These are phyloP conservation scores for Scenedesmus sp. DNA, from an alignment of 163 green algal genomes.

Conservation along the genomic window DNA sequence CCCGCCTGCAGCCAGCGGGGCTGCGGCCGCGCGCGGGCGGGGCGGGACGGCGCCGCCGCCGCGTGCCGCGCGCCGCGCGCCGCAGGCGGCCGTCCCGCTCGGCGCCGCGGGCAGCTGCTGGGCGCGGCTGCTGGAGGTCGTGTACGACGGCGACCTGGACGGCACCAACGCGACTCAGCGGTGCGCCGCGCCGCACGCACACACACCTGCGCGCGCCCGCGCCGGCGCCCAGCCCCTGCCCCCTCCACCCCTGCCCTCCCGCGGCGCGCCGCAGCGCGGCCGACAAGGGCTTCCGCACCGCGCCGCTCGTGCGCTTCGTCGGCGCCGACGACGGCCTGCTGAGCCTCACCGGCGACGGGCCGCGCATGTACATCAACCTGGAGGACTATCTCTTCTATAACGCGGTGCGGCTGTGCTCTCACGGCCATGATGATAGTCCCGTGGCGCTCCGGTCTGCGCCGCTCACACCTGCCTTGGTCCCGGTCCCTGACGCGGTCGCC, in stretches of 20 bases:
- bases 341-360: constrained; percentile 49
- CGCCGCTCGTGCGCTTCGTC: constrained; percentile 70
- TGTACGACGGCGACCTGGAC: constrained; percentile 58
- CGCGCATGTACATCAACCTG: constrained; percentile 87
- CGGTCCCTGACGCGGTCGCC: too few relatives aligned
- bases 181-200: too few relatives aligned
- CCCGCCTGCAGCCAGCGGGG: too few relatives aligned
- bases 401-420: too few relatives aligned
- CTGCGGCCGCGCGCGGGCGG: too few relatives aligned
- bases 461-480: too few relatives aligned
- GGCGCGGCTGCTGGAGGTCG: constrained; percentile 54
- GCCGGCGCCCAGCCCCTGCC: not conserved
- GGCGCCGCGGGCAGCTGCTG: constrained; percentile 57
- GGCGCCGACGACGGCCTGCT: constrained; percentile 56
- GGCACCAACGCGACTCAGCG: constrained; percentile 39
- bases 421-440: too few relatives aligned
- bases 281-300: constrained; percentile 78
- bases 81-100: constrained; percentile 52
- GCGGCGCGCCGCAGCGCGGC: not conserved
- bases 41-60: too few relatives aligned
- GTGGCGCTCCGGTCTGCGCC: too few relatives aligned
- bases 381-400: constrained; percentile 51
- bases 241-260: too few relatives aligned
- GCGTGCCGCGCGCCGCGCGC: not conserved
- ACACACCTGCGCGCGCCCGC: not conserved